Conservation (phyloP, 345 rosid genomes). For the Gossypium anomalum region DNA sequence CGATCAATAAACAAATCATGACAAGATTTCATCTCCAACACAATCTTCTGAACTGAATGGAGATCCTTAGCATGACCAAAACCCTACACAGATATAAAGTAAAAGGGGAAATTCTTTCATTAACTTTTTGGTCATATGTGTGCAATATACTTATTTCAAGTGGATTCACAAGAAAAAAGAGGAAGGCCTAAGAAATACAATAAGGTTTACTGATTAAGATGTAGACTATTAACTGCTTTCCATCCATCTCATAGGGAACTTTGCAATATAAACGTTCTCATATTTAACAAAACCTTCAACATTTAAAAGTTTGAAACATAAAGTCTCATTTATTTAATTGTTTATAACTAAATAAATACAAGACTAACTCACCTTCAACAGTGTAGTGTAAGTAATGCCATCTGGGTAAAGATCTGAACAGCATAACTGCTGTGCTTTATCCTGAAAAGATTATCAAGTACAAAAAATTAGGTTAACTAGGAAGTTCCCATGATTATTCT, state of each 20-base stretch:
- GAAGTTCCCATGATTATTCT: slow-evolving; percentile 25
- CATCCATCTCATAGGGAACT: background rate
- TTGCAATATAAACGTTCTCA: background rate
- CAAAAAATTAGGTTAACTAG: slow-evolving; percentile 18
- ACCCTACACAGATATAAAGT: slow-evolving; percentile 38
- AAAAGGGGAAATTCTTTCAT: background rate
- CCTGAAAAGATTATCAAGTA: slow-evolving; percentile 35
- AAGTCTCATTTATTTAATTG: background rate
- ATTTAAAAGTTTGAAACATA: background rate
- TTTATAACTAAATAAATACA: slow-evolving; percentile 3
- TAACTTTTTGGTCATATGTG: background rate
- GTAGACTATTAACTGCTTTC: background rate
- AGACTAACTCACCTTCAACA: slow-evolving; percentile 46
- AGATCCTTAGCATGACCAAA: slow-evolving; percentile 52
- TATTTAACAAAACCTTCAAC: background rate
- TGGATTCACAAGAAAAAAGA: slow-evolving; percentile 9
- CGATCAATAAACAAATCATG: slow-evolving; percentile 48
- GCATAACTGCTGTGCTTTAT: slow-evolving; percentile 33
- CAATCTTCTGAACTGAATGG: slow-evolving; percentile 39
- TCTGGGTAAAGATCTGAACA: slow-evolving; percentile 43
- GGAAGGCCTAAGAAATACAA: slow-evolving; percentile 6
- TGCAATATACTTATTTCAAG: background rate
- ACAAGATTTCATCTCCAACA: slow-evolving; percentile 51
- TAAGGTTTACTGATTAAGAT: background rate
- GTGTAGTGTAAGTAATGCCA: slow-evolving; percentile 56